Conservation (phyloP, 1,284 basidiomycete species). For the Ustilago cynodontis region DNA sequence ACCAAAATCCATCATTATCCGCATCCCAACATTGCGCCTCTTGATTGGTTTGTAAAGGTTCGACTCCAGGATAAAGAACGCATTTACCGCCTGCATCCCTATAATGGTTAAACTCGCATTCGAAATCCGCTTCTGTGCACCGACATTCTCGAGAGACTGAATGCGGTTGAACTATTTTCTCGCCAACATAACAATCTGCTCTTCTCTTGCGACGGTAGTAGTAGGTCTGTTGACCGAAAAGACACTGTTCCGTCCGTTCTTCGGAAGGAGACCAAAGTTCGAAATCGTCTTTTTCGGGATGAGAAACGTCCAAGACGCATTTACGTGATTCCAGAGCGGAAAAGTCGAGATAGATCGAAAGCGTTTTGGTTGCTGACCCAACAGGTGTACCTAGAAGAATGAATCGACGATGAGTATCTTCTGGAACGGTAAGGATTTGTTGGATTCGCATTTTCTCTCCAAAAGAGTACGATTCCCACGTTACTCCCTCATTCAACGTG, state of each 20-base stretch:
- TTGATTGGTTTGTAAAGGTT: constrained; percentile 44
- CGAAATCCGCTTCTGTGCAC: constrained; percentile 67
- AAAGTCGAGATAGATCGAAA: constrained; percentile 91
- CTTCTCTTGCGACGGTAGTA: constrained; percentile 66
- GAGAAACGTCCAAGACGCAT: constrained; percentile 57
- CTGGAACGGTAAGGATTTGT: constrained; percentile 87
- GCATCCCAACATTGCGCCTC: constrained; percentile 56
- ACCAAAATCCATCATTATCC: constrained; percentile 65
- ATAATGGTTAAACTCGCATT: constrained; percentile 69
- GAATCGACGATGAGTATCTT: constrained; percentile 90
- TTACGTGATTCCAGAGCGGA: constrained; percentile 74
- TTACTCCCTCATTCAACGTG: constrained; percentile 86
- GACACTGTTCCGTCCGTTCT: constrained; percentile 62
- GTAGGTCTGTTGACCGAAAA: constrained; percentile 66
- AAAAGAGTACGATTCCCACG: constrained; percentile 90
- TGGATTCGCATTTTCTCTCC: constrained; percentile 81
- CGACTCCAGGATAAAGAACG: constrained; percentile 57
- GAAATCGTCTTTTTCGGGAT: constrained; percentile 64
- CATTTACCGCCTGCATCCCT: constrained; percentile 59
- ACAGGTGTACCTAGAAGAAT: constrained; percentile 82
- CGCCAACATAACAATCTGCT: constrained; percentile 66
- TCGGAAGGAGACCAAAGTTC: constrained; percentile 69
- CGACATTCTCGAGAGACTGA: constrained; percentile 55
- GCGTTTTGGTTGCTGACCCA: constrained; percentile 72
- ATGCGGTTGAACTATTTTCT: constrained; percentile 58